phyloP scores from a whole-genome alignment of 345 rosid genomes.

The Eutrema yunnanense region DNA sequence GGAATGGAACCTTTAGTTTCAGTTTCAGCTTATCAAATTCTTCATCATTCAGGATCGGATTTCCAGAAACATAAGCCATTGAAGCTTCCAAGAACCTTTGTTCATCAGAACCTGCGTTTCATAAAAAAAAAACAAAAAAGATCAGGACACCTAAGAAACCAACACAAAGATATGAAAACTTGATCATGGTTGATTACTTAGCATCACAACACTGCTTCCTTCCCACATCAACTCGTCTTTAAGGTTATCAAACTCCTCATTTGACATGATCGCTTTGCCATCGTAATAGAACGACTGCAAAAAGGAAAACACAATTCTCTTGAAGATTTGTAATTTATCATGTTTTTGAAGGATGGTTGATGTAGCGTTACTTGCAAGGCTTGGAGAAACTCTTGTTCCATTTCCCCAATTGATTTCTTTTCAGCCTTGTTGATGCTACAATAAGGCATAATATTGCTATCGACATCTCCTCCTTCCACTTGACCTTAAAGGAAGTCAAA shows the following conservation, averaged over 20 bases:
- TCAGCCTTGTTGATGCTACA: conserved; percentile 66
- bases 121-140: background rate
- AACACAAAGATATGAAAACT: background rate
- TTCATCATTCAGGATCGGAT: conserved; percentile 61
- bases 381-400: conserved; percentile 95
- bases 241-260: conserved; percentile 95
- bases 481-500: conserved; percentile 42
- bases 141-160: background rate
- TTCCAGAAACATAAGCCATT: conserved; percentile 87
- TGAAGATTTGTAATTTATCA: background rate
- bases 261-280: conserved; percentile 92
- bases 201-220: conserved; percentile 99
- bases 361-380: conserved; percentile 67
- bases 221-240: conserved; percentile 99
- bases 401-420: conserved; percentile 78
- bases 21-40: conserved; percentile 68
- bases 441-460: conserved; percentile 74
- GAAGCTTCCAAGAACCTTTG: conserved; percentile 94
- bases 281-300: conserved; percentile 85
- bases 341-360: background rate
- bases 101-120: conserved; percentile 65
- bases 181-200: conserved; percentile 47
- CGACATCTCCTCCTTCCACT: conserved; percentile 47
- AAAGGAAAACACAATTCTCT: background rate
- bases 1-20: conserved; percentile 54